phyloP scores from a whole-genome alignment of 2,329 filamentous ascomycete genomes.

The Penicillium decumbens region DNA sequence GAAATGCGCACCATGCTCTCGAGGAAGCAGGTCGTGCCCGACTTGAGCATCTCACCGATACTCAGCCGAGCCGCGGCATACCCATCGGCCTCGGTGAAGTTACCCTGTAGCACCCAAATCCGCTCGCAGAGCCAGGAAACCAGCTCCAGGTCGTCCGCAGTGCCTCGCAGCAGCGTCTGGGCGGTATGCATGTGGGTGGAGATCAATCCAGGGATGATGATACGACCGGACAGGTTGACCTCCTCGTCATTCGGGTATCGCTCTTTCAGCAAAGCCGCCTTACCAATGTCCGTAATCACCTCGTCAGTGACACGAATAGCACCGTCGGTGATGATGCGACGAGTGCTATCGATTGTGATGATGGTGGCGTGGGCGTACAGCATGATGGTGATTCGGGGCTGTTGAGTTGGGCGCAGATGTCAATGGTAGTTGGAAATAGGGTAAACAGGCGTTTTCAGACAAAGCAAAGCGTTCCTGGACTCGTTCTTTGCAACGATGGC shows the following conservation, averaged over 20 bases:
- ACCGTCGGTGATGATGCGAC: slow-evolving; percentile 47
- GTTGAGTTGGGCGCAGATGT: neutral
- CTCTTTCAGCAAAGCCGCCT: slow-evolving; percentile 31
- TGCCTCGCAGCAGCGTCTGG: slow-evolving; percentile 46
- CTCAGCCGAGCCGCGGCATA: slow-evolving; percentile 48
- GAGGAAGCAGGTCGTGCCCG: slow-evolving; percentile 50
- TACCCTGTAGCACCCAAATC: slow-evolving; percentile 48
- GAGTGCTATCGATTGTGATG: slow-evolving; percentile 47
- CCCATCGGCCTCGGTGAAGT: slow-evolving; percentile 46
- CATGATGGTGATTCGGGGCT: slow-evolving; percentile 20
- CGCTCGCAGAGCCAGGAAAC: slow-evolving; percentile 51
- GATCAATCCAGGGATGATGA: slow-evolving; percentile 49
- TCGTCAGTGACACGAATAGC: slow-evolving; percentile 41
- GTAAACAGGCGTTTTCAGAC: too few species aligned
- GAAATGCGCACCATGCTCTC: slow-evolving; percentile 47
- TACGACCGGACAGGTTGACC: slow-evolving; percentile 38
- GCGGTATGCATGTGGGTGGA: slow-evolving; percentile 51
- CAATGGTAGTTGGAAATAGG: too few species aligned
- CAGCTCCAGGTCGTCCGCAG: slow-evolving; percentile 49
- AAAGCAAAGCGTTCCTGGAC: too few species aligned
- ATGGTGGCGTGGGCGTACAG: slow-evolving; percentile 51
- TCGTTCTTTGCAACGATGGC: too few species aligned
- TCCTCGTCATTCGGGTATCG: slow-evolving; percentile 31
- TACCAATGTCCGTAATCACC: slow-evolving; percentile 45
- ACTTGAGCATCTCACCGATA: slow-evolving; percentile 50